Base-by-base conservation (phyloP, 305 asterid species). In the Coffea humblotiana region DNA sequence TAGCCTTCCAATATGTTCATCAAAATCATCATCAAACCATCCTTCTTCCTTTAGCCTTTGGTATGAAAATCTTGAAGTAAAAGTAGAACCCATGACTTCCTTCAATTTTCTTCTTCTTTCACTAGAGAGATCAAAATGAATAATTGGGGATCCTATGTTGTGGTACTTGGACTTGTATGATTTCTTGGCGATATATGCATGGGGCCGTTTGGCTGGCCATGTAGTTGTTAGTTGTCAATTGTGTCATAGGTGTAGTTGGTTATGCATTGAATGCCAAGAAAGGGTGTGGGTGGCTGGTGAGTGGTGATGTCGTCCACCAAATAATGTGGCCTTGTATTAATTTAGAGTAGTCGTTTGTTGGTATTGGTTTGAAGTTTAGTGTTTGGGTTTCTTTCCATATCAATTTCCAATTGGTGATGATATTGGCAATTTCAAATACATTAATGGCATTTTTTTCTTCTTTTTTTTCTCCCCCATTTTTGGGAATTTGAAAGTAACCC, bases 21-120 rank as follows among this genome's bases (percentile, higher is more conserved):
- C 82, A 6, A 72, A 81, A 0, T 89, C 91, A 1, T 92, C 89
- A 5, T 85, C 90, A 74, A 83, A 81, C 85, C 84, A 81, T 6
- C 79, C 48, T 12, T 91, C 92, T 0, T 84, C 81, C 64, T 79
- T 87, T 27, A 92, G 86, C 77, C 84, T 89, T 35, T 85, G 83
- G 92, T 95, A 93, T 2, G 91, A 82, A 67, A 81, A 73, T 65
- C 86, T 86, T 49, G 77, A 67, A 43, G 18, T 69, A 3, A 76
- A 67, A 43, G 18, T 69, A 1, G 90, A 73, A n/a, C 77, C 66
- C 84, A 81, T n/a, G 2, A 70, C 12, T 9, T 16, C 2, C 37
- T 37, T 48, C 52, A 3, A 40, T 45, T 0, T 32, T 8, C 15
- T 69, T 32, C n/a, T 66, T 66, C 25, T 67, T 67, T 1, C 23